These are phyloP conservation scores for Tripidium arundinaceum DNA, from an alignment of 202 grass and related monocot genomes.

Conservation along the genomic window DNA sequence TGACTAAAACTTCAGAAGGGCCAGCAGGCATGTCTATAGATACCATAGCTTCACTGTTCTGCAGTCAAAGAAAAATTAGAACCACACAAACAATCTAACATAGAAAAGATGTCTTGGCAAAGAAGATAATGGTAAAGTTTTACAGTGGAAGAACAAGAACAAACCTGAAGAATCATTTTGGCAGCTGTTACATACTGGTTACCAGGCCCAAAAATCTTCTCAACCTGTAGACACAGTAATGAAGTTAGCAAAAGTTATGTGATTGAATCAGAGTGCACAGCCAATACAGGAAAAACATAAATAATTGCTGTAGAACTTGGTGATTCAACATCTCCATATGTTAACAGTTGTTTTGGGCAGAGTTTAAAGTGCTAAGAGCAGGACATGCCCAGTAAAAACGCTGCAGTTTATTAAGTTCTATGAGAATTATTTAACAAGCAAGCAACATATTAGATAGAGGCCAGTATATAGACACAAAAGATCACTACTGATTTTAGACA, in stretches of 20 bases:
- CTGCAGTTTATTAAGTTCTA: background rate
- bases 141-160: conserved; percentile 21
- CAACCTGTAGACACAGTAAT: conserved; percentile 42
- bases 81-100: background rate
- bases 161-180: conserved; percentile 99
- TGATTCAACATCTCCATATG: background rate
- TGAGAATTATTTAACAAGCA: conserved; percentile 13
- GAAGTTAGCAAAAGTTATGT: background rate
- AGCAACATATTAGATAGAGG: background rate
- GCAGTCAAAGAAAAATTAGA: conserved; percentile 38
- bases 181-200: conserved; percentile 99
- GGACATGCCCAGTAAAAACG: background rate
- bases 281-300: background rate
- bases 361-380: conserved; percentile 6
- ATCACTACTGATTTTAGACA: background rate
- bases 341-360: background rate
- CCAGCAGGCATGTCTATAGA: too few species aligned
- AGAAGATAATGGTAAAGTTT: background rate
- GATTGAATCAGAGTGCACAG: background rate
- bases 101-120: background rate
- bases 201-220: conserved; percentile 94
- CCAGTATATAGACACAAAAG: background rate
- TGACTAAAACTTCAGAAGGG: too few species aligned
- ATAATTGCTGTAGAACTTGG: background rate
- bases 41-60: too few species aligned